Percentiles rank a stretch among this genome's conserved stretches.
These are phyloP conservation scores for Stemphylium vesicarium DNA, from an alignment of 2,329 filamentous ascomycete species.

Conservation along the genomic window DNA sequence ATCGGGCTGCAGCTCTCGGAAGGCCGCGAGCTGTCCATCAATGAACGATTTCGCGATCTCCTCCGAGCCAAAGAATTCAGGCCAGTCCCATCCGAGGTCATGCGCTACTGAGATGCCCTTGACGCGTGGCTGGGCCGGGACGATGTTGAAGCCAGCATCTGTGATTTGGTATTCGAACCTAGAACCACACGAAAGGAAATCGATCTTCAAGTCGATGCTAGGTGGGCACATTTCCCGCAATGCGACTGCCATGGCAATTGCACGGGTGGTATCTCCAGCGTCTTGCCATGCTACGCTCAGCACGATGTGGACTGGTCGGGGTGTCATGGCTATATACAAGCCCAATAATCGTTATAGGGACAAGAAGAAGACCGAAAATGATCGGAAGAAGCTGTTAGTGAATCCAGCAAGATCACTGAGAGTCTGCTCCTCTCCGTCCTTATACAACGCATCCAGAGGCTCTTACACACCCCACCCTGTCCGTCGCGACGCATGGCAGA, in stretches of 20 bases:
- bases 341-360: not conserved
- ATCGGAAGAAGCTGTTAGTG: not conserved
- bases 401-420: not conserved
- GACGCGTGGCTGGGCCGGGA: constrained; percentile 38
- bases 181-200: constrained; percentile 40
- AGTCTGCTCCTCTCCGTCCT: not conserved
- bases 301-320: constrained; percentile 31
- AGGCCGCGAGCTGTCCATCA: constrained; percentile 39
- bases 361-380: not conserved
- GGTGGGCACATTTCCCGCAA: constrained; percentile 39
- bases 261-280: constrained; percentile 42
- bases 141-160: constrained; percentile 42
- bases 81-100: constrained; percentile 44
- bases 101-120: constrained; percentile 41
- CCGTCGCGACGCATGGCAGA: not conserved
- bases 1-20: constrained; percentile 38
- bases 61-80: constrained; percentile 43
- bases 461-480: not conserved
- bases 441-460: not conserved
- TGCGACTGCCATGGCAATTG: constrained; percentile 38
- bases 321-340: constrained; percentile 18
- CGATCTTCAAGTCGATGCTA: constrained; percentile 33
- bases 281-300: constrained; percentile 44
- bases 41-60: constrained; percentile 42
- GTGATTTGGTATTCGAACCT: constrained; percentile 41